Base-by-base conservation (phyloP, 345 rosid species). In the Pseudoturritis turrita region DNA sequence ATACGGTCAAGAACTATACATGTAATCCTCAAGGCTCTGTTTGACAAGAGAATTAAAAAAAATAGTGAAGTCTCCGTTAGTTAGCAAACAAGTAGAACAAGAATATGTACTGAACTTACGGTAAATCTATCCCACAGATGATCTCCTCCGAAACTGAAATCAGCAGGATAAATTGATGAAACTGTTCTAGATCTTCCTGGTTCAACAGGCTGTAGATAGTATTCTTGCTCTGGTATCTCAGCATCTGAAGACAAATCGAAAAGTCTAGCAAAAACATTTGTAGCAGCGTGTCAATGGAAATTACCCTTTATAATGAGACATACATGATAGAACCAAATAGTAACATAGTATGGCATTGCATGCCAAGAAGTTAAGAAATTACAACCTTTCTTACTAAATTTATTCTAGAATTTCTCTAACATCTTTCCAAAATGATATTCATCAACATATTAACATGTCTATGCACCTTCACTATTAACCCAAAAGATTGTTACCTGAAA, bases 121-220 rank as follows among this genome's bases (percentile, higher is more conserved):
- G 86, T 87, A 78, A 96, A 88, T 58, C 88, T 82, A 74, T 96
- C 97, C 99, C 99, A 92, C 79, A 96, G 74, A 82, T 90, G 99
- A 75, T 87, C 89, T 80, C 88, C 96, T 35, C 99, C 95, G 52
- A 92, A 96, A 71, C 80, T 79, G 80, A 89, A 96, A 78, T 85
- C 92, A 69, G 86, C 97, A 44, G 98, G 87, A 79, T 89, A 89
- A 63, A 89, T 76, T 65, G 97, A 83, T 40, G 91, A 84, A 69
- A 94, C 96, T 70, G 78, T 85, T 63, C 84, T 87, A 36, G 90
- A 87, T 81, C 81, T 75, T 72, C 98, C 96, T 43, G 89, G 89
- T 76, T 86, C 88, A 75, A 85, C 86, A n/a, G 98, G 96, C 83
- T 92, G 97, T 39, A 90, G 81, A 83, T 89, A 96, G 77, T 86